A percentile compares a stretch with the other conserved stretches of the same genome.
Evolutionary conservation across 2,329 filamentous ascomycete genomes (phyloP).

Genomic region (Cercospora zeina): DNA sequence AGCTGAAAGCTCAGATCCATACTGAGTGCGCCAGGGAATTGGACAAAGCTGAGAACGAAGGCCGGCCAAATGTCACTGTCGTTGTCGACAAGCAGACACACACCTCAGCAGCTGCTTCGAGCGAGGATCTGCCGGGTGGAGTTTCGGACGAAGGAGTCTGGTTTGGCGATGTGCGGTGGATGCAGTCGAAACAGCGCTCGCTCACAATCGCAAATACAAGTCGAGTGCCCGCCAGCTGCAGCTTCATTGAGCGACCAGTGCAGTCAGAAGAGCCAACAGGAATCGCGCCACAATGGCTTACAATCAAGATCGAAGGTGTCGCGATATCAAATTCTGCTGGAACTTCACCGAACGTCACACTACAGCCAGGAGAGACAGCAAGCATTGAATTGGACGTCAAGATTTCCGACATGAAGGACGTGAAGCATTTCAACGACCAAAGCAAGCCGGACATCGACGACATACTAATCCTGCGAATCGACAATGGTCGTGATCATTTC

Average conservation of each 20-base stretch:
- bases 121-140: conserved; percentile 31
- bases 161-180: conserved; percentile 73
- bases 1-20: conserved; percentile 79
- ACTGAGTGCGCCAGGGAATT: conserved; percentile 84
- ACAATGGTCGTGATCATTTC: conserved; percentile 86
- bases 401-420: conserved; percentile 63
- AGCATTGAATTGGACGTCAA: conserved; percentile 67
- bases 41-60: conserved; percentile 89
- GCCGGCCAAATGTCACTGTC: conserved; percentile 67
- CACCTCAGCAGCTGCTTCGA: conserved; percentile 35
- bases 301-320: conserved; percentile 47
- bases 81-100: conserved; percentile 65
- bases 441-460: conserved; percentile 69
- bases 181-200: conserved; percentile 63
- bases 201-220: conserved; percentile 93
- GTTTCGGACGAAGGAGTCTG: conserved; percentile 63
- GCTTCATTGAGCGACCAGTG: conserved; percentile 72
- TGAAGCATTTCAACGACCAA: conserved; percentile 69
- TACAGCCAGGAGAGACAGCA: conserved; percentile 83
- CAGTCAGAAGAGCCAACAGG: conserved; percentile 48
- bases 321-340: conserved; percentile 27
- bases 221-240: conserved; percentile 73
- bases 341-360: conserved; percentile 56
- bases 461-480: conserved; percentile 80
- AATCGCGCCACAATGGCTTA: conserved; percentile 66